A percentile compares a stretch with the other conserved stretches of the same genome.
These are phyloP conservation scores for Plectranthus barbatus DNA, from an alignment of 257 asterid genomes.

Conservation along the genomic window DNA sequence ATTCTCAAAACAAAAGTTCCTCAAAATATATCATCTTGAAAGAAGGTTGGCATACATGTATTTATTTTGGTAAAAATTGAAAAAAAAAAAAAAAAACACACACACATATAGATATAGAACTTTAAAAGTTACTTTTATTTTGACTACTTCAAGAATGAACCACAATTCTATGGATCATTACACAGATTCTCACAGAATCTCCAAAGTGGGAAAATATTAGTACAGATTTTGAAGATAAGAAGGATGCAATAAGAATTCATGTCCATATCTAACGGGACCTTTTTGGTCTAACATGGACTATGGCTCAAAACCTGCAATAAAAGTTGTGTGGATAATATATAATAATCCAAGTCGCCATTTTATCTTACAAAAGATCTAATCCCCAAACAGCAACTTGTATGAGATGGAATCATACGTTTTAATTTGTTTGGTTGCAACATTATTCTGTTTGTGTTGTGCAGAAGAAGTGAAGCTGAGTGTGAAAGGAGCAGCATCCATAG, in stretches of 20 bases:
- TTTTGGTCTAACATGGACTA: neutral
- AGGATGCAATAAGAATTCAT: constrained; percentile 7
- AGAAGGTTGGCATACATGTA: no score
- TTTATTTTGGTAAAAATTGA: no score
- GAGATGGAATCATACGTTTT: constrained; percentile 29
- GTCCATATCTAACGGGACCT: constrained; percentile 18
- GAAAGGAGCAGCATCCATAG: constrained; percentile 36
- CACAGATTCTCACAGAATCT: neutral
- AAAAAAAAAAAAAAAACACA: no score
- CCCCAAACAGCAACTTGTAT: neutral
- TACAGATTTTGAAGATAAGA: constrained; percentile 7
- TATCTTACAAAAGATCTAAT: constrained; percentile 14
- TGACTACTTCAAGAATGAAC: neutral
- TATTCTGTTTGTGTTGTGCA: constrained; percentile 21
- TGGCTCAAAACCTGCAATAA: constrained; percentile 2
- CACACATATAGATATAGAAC: no score
- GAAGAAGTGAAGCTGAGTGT: constrained; percentile 41
- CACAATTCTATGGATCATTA: neutral
- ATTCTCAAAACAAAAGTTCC: no score
- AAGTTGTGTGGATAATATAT: constrained; percentile 4
- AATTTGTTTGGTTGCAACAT: constrained; percentile 12
- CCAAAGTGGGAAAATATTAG: neutral
- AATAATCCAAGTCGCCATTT: constrained; percentile 1
- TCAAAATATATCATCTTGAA: no score
- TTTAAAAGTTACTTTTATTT: neutral